Percentiles rank a stretch among this genome's conserved stretches.
phyloP scores from a whole-genome alignment of 1,139 yeast genomes.

The Lodderomyces margitis region DNA sequence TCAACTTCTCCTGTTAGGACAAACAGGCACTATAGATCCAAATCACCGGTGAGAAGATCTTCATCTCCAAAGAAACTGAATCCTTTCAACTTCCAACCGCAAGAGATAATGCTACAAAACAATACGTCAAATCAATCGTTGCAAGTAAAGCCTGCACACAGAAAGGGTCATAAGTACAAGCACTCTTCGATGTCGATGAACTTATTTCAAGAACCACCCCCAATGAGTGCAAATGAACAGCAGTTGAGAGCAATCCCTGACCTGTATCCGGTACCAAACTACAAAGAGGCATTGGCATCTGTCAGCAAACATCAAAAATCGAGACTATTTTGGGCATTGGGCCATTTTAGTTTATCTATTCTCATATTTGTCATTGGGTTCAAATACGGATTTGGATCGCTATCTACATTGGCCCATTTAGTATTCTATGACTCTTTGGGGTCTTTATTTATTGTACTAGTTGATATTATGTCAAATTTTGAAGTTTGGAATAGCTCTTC shows the following conservation, averaged over 20 bases:
- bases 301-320: conserved; percentile 52
- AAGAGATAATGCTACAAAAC: conserved; percentile 29
- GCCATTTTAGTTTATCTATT: conserved; percentile 58
- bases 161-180: conserved; percentile 93
- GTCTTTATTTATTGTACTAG: conserved; percentile 65
- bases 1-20: conserved; percentile 33
- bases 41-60: conserved; percentile 29
- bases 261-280: conserved; percentile 76
- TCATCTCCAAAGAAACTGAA: conserved; percentile 31
- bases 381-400: conserved; percentile 53
- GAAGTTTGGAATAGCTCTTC: conserved; percentile 91
- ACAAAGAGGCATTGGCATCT: conserved; percentile 57
- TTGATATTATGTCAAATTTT: conserved; percentile 81
- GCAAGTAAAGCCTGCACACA: conserved; percentile 58
- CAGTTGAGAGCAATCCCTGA: conserved; percentile 74
- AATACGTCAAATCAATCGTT: conserved; percentile 29
- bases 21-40: conserved; percentile 25
- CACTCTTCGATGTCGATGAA: conserved; percentile 98
- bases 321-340: conserved; percentile 62
- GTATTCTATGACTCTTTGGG: conserved; percentile 86
- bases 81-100: conserved; percentile 48
- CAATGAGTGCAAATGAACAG: conserved; percentile 44
- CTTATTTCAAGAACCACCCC: conserved; percentile 89
- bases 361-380: conserved; percentile 63
- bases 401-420: conserved; percentile 82